Base-by-base conservation (phyloP, 805 yeast species). In the Saccharomyces kudriavzevii region DNA sequence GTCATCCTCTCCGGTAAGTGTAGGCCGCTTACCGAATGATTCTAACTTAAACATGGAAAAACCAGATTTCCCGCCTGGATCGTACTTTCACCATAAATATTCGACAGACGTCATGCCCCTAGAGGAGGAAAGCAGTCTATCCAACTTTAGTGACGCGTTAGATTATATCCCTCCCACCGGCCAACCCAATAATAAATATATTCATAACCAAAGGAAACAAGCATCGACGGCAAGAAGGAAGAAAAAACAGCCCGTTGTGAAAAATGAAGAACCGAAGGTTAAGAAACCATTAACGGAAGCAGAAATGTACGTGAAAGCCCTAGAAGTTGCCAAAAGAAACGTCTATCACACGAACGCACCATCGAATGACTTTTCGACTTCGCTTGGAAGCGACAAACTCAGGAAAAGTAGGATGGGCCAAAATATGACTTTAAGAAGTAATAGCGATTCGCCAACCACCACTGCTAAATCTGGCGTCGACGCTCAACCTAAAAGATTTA, bases 241-340 rank as follows among this genome's bases (percentile, higher is more conserved):
- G 48, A 26, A 49, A 30, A 31, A 17, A 49, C 31, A 25, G 4
- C 52, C 52, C 14, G 48, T 29, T 6, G 49, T 45, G 24, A 50
- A 17, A 27, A 51, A 51, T 29, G 11, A 14, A 47, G 30, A 27
- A 30, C 20, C 53, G 35, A 25, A 55, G 51, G 52, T 54, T 3
- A 49, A 52, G 30, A 48, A 54, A 49, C 50, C 54, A 6, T 43
- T 64, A 17, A 60, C 66, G 3, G 65, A 66, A 25, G 78, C 75
- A 45, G 84, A 82, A 56, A 71, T 81, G 73, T 83, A 82, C 59
- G 74, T 73, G 22, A 70, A 70, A 57, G 87, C 87, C 0, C 71
- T 77, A 56, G 77, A 77, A 57, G 77, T 78, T 13, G 87, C 88
- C 0, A 70, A 75, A 64, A 75, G 73, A 55, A 80, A 74, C 54